These are phyloP conservation scores for Psilocybe subaeruginosa DNA, from an alignment of 768 basidiomycete species.

Conservation along the genomic window DNA sequence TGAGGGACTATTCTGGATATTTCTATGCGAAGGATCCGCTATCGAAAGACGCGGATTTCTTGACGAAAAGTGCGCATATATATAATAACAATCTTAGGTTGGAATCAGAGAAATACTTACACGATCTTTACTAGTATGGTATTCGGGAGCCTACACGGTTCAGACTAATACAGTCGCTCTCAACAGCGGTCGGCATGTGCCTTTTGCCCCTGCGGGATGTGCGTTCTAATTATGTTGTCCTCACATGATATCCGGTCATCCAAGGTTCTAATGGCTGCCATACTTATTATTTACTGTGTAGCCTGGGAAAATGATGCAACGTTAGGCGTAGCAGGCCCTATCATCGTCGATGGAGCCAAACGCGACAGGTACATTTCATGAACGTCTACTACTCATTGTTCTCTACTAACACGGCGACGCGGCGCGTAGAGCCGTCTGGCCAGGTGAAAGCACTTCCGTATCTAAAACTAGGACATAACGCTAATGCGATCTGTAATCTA, in stretches of 20 bases:
- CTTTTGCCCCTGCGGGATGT: constrained; percentile 49
- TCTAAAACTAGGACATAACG: not conserved
- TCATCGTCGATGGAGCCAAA: constrained; percentile 65
- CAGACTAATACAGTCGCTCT: constrained; percentile 58
- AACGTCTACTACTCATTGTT: not conserved
- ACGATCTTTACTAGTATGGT: constrained; percentile 46
- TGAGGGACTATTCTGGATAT: constrained; percentile 55
- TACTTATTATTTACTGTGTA: constrained; percentile 13
- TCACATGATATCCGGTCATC: not conserved
- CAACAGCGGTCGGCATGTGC: constrained; percentile 52
- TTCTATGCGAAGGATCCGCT: constrained; percentile 49
- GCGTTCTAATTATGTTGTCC: constrained; percentile 3
- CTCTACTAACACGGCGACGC: not conserved
- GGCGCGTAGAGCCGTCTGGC: constrained; percentile 53
- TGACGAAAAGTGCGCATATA: constrained; percentile 46
- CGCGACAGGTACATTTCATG: constrained; percentile 46
- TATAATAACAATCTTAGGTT: not conserved
- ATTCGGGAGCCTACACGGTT: constrained; percentile 63
- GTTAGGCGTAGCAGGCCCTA: constrained; percentile 58
- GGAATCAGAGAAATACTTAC: not conserved
- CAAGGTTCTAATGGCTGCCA: not conserved
- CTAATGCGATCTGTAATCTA: constrained; percentile 11
- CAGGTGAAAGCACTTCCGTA: constrained; percentile 33
- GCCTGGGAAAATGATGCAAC: constrained; percentile 60
- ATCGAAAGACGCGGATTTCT: constrained; percentile 47